Base-by-base conservation (phyloP, 1,139 yeast species). In the Kurtzmaniella quercitrusa region DNA sequence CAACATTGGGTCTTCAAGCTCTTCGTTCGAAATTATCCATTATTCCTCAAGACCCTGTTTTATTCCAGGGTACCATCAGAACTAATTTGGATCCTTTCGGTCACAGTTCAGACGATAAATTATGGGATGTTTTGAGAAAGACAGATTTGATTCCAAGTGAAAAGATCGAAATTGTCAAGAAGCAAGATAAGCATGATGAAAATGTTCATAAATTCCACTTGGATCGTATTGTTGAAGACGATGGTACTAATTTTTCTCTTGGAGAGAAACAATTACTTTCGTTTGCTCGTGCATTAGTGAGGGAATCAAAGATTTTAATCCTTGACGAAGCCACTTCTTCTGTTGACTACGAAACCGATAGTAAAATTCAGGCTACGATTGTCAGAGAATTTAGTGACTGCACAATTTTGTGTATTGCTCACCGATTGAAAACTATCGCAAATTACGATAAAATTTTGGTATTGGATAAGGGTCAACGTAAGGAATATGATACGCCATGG, bases 21-120 rank as follows among this genome's bases (percentile, higher is more conserved):
- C 65, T 83, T 50, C 67, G 89, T 49, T 68, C 78, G n/a, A 73
- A 75, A 50, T 64, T 84, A 23, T 75, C 88, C 2, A 84, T 84
- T 47, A 84, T 84, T 51, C 91, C 91, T n/a, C 91, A 84, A 60
- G 91, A 84, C 49, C 89, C 91, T 2, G 85, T 82, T 2, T 62
- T 84, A 47, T 84, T 84, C 67, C 74, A 76, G 50, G 89, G 89
- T 12, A 69, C 84, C 0, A 71, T 84, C 30, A 67, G 88, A 47
- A 69, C 74, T 53, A 84, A 84, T 53, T 65, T 84, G 55, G 91
- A 84, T 59, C 91, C 91, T 3, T 83, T 83, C 46, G 56, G 56
- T 28, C 59, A 64, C 46, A 56, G 59, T 45, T 40, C 59, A 2
- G 74, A 69, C 49, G 58, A 50, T 15, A 50, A 52, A 39, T 57